These are phyloP conservation scores for Graphium sp. DNA, from an alignment of 2,329 filamentous ascomycete genomes.

Conservation along the genomic window DNA sequence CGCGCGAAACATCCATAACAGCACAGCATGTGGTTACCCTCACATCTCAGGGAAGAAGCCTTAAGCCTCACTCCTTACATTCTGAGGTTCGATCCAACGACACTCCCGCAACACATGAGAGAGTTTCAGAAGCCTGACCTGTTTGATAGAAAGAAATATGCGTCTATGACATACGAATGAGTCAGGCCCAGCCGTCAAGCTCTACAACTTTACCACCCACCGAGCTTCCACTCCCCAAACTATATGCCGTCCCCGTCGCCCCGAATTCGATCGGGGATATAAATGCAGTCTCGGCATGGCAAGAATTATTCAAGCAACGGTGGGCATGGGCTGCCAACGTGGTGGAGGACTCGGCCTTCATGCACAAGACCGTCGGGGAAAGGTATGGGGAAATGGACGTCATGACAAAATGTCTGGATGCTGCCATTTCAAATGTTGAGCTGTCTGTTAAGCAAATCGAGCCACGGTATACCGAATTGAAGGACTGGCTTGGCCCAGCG, in stretches of 20 bases:
- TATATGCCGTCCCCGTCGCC: slow-evolving; percentile 42
- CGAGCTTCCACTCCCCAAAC: slow-evolving; percentile 32
- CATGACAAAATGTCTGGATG: slow-evolving; percentile 64
- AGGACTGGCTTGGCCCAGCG: slow-evolving; percentile 52
- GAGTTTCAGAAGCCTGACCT: slow-evolving; percentile 4
- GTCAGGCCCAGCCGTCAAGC: slow-evolving; percentile 35
- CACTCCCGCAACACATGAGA: slow-evolving; percentile 2
- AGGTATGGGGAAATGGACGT: slow-evolving; percentile 58
- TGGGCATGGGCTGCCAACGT: slow-evolving; percentile 63
- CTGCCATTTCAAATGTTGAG: slow-evolving; percentile 74
- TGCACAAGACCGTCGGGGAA: slow-evolving; percentile 44
- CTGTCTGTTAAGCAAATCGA: slow-evolving; percentile 56
- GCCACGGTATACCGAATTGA: slow-evolving; percentile 52
- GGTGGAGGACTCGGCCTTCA: slow-evolving; percentile 49
- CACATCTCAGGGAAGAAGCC: slow-evolving; percentile 68
- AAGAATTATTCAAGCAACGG: slow-evolving; percentile 65
- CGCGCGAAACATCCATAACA: slow-evolving; percentile 56
- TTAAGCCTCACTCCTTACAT: slow-evolving; percentile 64
- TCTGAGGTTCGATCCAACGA: slow-evolving; percentile 45
- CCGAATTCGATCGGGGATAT: slow-evolving; percentile 75
- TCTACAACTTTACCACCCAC: slow-evolving; percentile 23
- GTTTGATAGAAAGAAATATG: slow-evolving; percentile 61
- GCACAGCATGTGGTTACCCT: slow-evolving; percentile 71
- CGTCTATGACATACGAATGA: slow-evolving; percentile 72
- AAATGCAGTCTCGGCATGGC: slow-evolving; percentile 75